phyloP scores from a whole-genome alignment of 106 monocot genomes.

The Allium cepa region DNA sequence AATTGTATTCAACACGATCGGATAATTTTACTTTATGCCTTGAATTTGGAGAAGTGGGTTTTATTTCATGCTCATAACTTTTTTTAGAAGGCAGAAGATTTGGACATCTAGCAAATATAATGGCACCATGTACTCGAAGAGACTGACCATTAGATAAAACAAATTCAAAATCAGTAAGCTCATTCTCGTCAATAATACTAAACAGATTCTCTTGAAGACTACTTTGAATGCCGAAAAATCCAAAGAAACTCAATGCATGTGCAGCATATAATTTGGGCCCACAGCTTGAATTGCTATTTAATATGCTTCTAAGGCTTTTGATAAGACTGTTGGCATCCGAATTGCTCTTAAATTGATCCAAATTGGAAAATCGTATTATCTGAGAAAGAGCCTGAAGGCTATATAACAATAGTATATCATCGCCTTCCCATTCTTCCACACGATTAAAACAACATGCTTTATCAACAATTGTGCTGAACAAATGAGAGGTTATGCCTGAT shows the following conservation, averaged over 20 bases:
- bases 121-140: conserved; percentile 46
- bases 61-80: conserved; percentile 3
- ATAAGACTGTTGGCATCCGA: conserved; percentile 21
- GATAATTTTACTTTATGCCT: conserved; percentile 48
- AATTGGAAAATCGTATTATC: conserved; percentile 25
- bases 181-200: conserved; percentile 33
- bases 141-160: conserved; percentile 32
- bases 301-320: conserved; percentile 29
- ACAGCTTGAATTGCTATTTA: conserved; percentile 20
- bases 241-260: conserved; percentile 61
- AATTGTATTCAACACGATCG: conserved; percentile 35
- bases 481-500: conserved; percentile 34
- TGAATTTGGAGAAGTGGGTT: conserved; percentile 6
- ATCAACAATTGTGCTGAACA: conserved; percentile 24
- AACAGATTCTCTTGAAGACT: conserved; percentile 51
- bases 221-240: conserved; percentile 58
- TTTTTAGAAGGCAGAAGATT: conserved; percentile 41
- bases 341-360: conserved; percentile 15
- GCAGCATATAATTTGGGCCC: conserved; percentile 46
- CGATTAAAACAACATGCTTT: conserved; percentile 52
- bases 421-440: conserved; percentile 34
- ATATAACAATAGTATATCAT: conserved; percentile 53
- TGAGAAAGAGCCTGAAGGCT: conserved; percentile 68
- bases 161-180: conserved; percentile 60
- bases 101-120: conserved; percentile 58